Evolutionary conservation across 139 green algal species (phyloP).

Genomic region (Axilococcus clingmanii): DNA sequence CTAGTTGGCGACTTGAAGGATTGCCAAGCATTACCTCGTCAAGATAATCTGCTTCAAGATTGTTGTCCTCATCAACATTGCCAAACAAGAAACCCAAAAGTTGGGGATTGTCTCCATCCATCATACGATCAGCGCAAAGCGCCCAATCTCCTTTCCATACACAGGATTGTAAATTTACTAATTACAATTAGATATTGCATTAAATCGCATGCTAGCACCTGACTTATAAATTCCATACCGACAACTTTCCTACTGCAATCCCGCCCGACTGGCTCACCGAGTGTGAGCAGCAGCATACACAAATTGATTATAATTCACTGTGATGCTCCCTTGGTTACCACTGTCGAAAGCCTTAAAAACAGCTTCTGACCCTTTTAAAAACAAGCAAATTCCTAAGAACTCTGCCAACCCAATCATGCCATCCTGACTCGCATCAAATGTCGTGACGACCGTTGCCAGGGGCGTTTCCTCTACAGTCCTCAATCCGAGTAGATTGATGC

Average conservation of each 20-base stretch:
- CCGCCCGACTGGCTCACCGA: background rate
- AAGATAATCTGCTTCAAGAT: conserved; percentile 24
- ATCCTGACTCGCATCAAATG: conserved; percentile 2
- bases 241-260: no score
- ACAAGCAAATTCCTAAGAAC: background rate
- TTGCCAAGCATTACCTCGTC: conserved; percentile 7
- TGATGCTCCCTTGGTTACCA: background rate
- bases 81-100: conserved; percentile 13
- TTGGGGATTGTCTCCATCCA: background rate
- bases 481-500: no score
- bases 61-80: conserved; percentile 24
- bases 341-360: conserved; percentile 2
- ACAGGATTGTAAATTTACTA: background rate
- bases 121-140: no score
- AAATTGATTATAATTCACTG: conserved; percentile 10
- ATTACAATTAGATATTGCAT: background rate
- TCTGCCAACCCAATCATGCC: conserved; percentile 4
- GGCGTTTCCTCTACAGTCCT: no score
- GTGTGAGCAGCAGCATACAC: conserved; percentile 9
- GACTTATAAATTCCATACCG: background rate
- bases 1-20: no score
- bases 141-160: no score
- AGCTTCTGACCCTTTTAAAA: background rate
- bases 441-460: background rate
- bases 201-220: background rate